Percentiles rank a stretch among this genome's conserved stretches.
Conservation (phyloP, 2,329 filamentous ascomycete genomes). For the Sporothrix mexicana region DNA sequence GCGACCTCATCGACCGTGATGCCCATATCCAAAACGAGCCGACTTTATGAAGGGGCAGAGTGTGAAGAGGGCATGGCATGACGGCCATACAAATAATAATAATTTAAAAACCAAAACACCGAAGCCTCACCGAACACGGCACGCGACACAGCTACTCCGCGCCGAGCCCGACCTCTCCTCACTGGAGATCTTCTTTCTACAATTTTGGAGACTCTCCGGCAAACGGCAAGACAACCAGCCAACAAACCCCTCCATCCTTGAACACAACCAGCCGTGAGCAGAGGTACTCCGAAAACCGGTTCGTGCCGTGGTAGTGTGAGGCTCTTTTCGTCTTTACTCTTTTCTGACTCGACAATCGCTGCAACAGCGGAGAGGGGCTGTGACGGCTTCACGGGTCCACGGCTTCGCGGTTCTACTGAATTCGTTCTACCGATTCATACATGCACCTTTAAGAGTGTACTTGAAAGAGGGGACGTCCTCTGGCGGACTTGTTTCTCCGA, state of each 20-base stretch:
- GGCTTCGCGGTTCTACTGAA: not conserved
- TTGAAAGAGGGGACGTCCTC: not conserved
- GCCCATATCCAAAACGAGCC: not conserved
- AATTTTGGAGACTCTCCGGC: not conserved
- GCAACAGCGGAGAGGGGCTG: not conserved
- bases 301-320: not conserved
- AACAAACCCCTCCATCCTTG: not conserved
- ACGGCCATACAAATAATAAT: not conserved
- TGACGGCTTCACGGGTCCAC: not conserved
- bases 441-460: not conserved
- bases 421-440: conserved; percentile 11
- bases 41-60: not conserved
- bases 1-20: conserved; percentile 39
- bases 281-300: conserved; percentile 1
- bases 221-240: not conserved
- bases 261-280: not conserved
- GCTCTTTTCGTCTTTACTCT: not conserved
- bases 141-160: not conserved
- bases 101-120: not conserved
- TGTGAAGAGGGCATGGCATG: too few species aligned
- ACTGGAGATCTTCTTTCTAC: not conserved
- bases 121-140: not conserved
- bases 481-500: conserved; percentile 31
- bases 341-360: not conserved
- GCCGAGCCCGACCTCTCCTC: conserved; percentile 12